Evolutionary conservation across 441 rosid species (phyloP), one percentile per base, ranked within the genome.

Genomic region (Viola pubescens): DNA sequence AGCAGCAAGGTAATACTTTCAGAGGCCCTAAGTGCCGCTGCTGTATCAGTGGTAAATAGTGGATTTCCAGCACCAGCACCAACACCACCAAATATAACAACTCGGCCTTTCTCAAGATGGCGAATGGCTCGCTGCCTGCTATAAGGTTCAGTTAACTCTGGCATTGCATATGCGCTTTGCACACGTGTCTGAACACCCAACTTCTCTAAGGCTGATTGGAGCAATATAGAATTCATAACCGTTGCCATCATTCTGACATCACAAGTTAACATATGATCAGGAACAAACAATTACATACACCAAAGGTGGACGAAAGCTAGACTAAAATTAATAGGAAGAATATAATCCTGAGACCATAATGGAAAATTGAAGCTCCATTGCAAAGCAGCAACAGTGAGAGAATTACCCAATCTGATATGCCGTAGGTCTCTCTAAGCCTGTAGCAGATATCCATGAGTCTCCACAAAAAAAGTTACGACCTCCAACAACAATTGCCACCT

Each of bases 41-140:
- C 86, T 26, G 97, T 87, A 69, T 92, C 98, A 2, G 97, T 85
- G 34, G 94, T 81, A 75, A 87, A 89, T 50, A 86, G 82, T 48
- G 97, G 97, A 66, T 87, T 92, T 61, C 98, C 97, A 76, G 85
- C 77, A 54, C 84, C 88, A 48, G 83, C 72, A 55, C 86, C 88
- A 46, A 89, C 73, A 34, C 97, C 97, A 60, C 97, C 97, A 66
- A 92, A 92, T 72, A 92, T 82, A 54, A 92, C 96, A 26, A 92
- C 98, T 79, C 92, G 82, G 59, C 97, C 94, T 71, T 92, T 92
- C 68, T 89, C 97, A 12, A 92, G 86, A 82, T 92, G 97, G 1
- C 88, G 75, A 9, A 89, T 86, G 37, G 97, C 97, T 52, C 77
- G 77, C 65, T 76, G 94, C 73, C 94, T 82, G 73, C 64, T 85